Evolutionary conservation across 371 early-diverging fungal genomes (phyloP).

Genomic region (Mucor racemosus): DNA sequence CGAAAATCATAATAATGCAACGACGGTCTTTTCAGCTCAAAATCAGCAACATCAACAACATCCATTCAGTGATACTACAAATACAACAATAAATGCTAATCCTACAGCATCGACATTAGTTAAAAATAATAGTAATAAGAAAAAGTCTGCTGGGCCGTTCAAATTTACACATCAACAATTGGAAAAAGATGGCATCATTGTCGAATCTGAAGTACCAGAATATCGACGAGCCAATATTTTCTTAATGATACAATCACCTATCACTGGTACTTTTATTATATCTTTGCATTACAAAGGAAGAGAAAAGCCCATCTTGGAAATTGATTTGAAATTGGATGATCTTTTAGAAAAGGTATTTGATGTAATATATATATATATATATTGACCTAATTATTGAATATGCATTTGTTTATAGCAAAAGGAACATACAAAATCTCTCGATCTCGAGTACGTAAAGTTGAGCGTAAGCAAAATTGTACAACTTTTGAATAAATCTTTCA

Average conservation of each 20-base stretch:
- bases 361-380: neutral
- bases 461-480: slow-evolving; percentile 52
- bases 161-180: slow-evolving; percentile 85
- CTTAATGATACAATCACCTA: slow-evolving; percentile 84
- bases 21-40: neutral
- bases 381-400: neutral
- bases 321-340: slow-evolving; percentile 94
- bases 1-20: neutral
- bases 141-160: slow-evolving; percentile 59
- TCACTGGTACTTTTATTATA: slow-evolving; percentile 87
- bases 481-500: slow-evolving; percentile 49
- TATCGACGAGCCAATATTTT: slow-evolving; percentile 76
- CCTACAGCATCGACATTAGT: slow-evolving; percentile 10
- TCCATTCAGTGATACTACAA: neutral
- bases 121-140: slow-evolving; percentile 43
- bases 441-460: slow-evolving; percentile 94
- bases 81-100: neutral
- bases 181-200: slow-evolving; percentile 89
- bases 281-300: slow-evolving; percentile 84
- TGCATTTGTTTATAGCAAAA: slow-evolving; percentile 69
- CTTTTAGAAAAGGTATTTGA: slow-evolving; percentile 74
- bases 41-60: neutral
- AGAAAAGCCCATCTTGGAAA: slow-evolving; percentile 92
- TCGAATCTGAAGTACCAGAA: slow-evolving; percentile 89
- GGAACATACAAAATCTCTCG: slow-evolving; percentile 80